A percentile compares a stretch with the other conserved stretches of the same genome.
These are phyloP conservation scores for Gremmenia infestans DNA, from an alignment of 2,329 filamentous ascomycete species.

Conservation along the genomic window DNA sequence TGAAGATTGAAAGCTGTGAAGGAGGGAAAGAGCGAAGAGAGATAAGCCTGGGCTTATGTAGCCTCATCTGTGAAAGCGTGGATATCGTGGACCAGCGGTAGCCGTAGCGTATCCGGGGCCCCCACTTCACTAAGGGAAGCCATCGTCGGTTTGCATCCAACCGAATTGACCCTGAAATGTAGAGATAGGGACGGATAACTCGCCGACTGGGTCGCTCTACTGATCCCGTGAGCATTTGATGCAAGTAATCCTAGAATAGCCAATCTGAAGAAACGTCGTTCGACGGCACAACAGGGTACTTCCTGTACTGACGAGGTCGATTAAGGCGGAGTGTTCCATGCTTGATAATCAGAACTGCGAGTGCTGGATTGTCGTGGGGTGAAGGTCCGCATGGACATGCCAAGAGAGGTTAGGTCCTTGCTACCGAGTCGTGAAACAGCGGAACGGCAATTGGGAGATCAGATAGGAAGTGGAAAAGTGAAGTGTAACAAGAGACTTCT, in stretches of 20 bases:
- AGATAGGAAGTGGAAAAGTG: too few species aligned
- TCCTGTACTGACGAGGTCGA: background rate
- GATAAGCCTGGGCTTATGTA: slow-evolving; percentile 22
- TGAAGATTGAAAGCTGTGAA: slow-evolving; percentile 1
- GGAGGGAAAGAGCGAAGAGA: slow-evolving; percentile 6
- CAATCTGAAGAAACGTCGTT: slow-evolving; percentile 1
- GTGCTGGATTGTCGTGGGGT: slow-evolving; percentile 8
- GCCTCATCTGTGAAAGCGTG: slow-evolving; percentile 9
- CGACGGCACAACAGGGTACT: slow-evolving; percentile 1
- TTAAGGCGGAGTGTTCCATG: slow-evolving; percentile 1
- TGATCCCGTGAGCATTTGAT: background rate
- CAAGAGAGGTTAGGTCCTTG: slow-evolving; percentile 1
- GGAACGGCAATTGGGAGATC: background rate
- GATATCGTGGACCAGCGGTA: slow-evolving; percentile 10
- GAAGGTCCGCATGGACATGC: slow-evolving; percentile 15
- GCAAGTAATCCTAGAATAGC: background rate
- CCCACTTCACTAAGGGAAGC: slow-evolving; percentile 19
- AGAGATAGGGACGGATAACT: slow-evolving; percentile 1
- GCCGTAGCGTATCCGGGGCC: slow-evolving; percentile 5
- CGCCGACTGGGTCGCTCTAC: slow-evolving; percentile 4
- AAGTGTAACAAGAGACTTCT: background rate
- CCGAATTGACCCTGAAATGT: slow-evolving; percentile 10
- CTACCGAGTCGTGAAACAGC: background rate
- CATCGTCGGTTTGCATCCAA: slow-evolving; percentile 18
- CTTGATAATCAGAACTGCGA: slow-evolving; percentile 5